Conservation (phyloP, 441 rosid genomes). For the Capsella rubella region DNA sequence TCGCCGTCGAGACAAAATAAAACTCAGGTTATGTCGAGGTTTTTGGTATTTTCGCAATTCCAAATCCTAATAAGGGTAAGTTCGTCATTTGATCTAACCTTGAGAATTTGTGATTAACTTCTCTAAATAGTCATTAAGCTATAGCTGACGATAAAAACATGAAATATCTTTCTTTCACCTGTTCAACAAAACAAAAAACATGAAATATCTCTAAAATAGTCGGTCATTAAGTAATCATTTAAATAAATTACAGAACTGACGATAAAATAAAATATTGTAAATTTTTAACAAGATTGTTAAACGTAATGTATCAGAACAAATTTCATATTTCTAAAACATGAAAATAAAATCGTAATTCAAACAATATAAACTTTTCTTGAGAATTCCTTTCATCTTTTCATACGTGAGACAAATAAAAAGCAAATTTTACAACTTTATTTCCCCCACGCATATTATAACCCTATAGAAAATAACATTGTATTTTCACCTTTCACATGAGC, state of each 20-base stretch:
- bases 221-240: not conserved
- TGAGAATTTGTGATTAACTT: not conserved
- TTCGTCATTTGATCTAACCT: not conserved
- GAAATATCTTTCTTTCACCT: too few species aligned
- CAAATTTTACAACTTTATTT: slow-evolving; percentile 30
- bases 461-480: slow-evolving; percentile 33
- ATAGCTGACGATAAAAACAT: too few species aligned
- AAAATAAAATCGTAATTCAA: not conserved
- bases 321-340: slow-evolving; percentile 5
- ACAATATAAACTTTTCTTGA: not conserved
- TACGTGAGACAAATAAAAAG: slow-evolving; percentile 36
- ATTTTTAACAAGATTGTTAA: not conserved
- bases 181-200: too few species aligned
- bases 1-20: slow-evolving; percentile 19
- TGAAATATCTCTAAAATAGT: too few species aligned
- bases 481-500: slow-evolving; percentile 34
- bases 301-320: not conserved
- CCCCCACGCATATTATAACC: not conserved
- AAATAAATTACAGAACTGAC: not conserved
- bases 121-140: not conserved
- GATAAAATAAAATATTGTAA: not conserved
- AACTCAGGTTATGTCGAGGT: not conserved
- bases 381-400: not conserved
- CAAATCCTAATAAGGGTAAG: not conserved
- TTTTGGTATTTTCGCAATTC: slow-evolving; percentile 22